A percentile compares a stretch with the other conserved stretches of the same genome.
phyloP scores from a whole-genome alignment of 75 land plant species.

The Adiantum capillusveneris region DNA sequence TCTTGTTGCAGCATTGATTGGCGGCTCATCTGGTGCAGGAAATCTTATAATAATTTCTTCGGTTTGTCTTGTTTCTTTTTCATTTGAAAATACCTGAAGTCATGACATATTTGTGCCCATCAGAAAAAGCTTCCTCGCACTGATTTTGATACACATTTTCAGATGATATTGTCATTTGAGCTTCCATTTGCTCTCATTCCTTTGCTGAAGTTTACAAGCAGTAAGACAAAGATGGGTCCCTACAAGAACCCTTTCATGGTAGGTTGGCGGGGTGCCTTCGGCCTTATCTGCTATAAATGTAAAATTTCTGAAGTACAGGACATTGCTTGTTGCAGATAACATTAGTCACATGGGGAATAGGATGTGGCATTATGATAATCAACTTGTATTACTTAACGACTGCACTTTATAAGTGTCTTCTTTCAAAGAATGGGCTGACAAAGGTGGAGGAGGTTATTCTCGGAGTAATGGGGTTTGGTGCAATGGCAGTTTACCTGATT shows the following conservation, averaged over 20 bases:
- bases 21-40: constrained; percentile 89
- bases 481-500: constrained; percentile 37
- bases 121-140: background rate
- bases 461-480: constrained; percentile 54
- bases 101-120: too few relatives aligned
- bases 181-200: constrained; percentile 91
- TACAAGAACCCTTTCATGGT: constrained; percentile 46
- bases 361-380: constrained; percentile 51
- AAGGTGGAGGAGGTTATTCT: constrained; percentile 24
- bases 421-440: constrained; percentile 20
- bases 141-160: constrained; percentile 5
- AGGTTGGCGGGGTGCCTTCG: too few relatives aligned
- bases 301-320: background rate
- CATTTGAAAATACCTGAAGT: too few relatives aligned
- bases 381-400: constrained; percentile 46
- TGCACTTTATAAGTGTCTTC: constrained; percentile 41
- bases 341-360: constrained; percentile 49
- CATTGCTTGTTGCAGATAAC: constrained; percentile 33
- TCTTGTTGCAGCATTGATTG: constrained; percentile 56
- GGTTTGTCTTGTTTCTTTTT: too few relatives aligned
- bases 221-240: constrained; percentile 81
- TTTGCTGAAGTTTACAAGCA: constrained; percentile 88
- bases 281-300: too few relatives aligned
- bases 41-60: constrained; percentile 70
- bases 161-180: constrained; percentile 93